phyloP scores from a whole-genome alignment of 2,329 filamentous ascomycete genomes.

The Neodidymelliopsis sp. region DNA sequence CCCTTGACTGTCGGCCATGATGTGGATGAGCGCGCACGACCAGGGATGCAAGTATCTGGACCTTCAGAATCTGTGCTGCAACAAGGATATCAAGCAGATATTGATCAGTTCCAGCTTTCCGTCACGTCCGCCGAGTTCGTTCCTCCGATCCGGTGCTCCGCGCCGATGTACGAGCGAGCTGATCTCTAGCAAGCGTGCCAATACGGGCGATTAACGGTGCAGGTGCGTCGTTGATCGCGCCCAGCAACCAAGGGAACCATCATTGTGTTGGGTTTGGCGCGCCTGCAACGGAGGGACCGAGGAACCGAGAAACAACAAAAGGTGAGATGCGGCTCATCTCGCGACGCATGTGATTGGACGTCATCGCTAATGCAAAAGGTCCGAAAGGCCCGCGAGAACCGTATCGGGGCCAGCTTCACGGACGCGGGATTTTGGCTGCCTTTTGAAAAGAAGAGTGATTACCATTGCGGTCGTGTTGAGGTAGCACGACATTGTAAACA shows the following conservation, averaged over 20 bases:
- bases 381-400: no score
- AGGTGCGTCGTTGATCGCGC: background rate
- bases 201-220: slow-evolving; percentile 3
- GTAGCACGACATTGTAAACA: no score
- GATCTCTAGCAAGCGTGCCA: slow-evolving; percentile 8
- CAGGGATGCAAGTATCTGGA: background rate
- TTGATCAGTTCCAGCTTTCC: background rate
- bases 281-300: background rate
- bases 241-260: background rate
- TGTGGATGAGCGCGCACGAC: background rate
- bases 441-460: no score
- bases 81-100: background rate
- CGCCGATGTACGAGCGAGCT: background rate
- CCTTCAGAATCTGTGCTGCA: no score
- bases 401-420: no score
- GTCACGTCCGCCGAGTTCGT: no score
- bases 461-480: no score
- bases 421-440: no score
- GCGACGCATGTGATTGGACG: slow-evolving; percentile 7
- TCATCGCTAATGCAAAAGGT: slow-evolving; percentile 7
- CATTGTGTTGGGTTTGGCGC: background rate
- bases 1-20: slow-evolving; percentile 18
- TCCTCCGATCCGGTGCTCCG: slow-evolving; percentile 2
- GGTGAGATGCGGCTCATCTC: slow-evolving; percentile 1
- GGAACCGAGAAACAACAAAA: slow-evolving; percentile 2